phyloP scores from a whole-genome alignment of 208 protist species.

The Leishmania tropica region DNA sequence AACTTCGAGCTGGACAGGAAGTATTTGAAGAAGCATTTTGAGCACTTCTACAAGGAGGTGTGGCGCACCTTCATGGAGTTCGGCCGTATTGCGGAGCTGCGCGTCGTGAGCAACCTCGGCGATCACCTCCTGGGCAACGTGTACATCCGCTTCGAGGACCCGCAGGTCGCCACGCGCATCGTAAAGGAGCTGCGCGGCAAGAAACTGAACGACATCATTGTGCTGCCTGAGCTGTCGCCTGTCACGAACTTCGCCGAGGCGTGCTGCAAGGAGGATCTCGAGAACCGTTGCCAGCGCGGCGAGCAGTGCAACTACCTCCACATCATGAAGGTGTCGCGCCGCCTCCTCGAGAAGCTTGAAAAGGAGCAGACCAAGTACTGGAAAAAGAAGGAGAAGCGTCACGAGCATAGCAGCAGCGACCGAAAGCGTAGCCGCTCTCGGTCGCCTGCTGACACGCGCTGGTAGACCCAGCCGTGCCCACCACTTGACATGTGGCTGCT shows the following conservation, averaged over 20 bases:
- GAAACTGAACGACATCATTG: constrained; percentile 84
- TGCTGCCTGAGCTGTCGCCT: constrained; percentile 96
- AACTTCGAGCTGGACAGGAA: constrained; percentile 73
- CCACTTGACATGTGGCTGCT: neutral
- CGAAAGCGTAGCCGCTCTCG: constrained; percentile 50
- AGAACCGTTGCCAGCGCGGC: constrained; percentile 91
- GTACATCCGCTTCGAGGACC: constrained; percentile 96
- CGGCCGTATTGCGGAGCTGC: constrained; percentile 95
- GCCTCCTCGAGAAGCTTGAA: constrained; percentile 84
- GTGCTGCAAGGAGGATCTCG: constrained; percentile 97
- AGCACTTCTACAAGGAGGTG: constrained; percentile 98
- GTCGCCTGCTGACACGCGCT: constrained; percentile 3
- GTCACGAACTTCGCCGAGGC: constrained; percentile 98
- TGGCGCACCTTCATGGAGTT: constrained; percentile 94
- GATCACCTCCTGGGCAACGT: constrained; percentile 98
- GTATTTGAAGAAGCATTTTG: constrained; percentile 94
- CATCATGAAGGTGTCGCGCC: constrained; percentile 91
- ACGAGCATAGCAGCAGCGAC: constrained; percentile 28
- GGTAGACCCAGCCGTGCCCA: neutral
- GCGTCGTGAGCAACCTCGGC: constrained; percentile 96
- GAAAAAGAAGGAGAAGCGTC: constrained; percentile 53
- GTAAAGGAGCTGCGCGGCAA: constrained; percentile 85
- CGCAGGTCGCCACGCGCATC: constrained; percentile 86
- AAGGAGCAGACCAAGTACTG: constrained; percentile 87
- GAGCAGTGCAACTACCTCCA: constrained; percentile 99